phyloP scores from a whole-genome alignment of 2,329 filamentous ascomycete genomes.

The Calonectria leucothoes region DNA sequence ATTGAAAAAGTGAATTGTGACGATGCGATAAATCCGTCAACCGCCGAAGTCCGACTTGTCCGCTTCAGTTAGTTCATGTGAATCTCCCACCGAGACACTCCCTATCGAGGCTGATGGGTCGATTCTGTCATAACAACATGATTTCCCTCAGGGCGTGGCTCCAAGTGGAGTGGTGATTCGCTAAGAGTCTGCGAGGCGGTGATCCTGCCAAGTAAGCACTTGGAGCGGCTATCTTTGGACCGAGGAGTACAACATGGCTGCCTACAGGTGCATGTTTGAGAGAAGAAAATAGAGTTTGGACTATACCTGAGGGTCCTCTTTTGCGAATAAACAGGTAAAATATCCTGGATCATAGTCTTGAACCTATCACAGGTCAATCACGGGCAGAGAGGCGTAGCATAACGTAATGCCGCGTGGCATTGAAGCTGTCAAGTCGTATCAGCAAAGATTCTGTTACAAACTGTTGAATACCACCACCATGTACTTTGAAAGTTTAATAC shows the following conservation, averaged over 20 bases:
- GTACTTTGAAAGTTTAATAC: background rate
- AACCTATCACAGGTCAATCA: background rate
- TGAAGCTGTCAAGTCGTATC: background rate
- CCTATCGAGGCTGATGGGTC: background rate
- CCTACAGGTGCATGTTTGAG: background rate
- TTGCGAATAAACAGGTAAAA: background rate
- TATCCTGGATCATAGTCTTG: background rate
- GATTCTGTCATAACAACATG: background rate
- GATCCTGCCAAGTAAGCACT: constrained; percentile 9
- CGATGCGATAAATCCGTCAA: background rate
- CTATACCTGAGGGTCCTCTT: background rate
- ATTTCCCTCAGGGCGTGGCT: background rate
- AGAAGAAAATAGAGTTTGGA: background rate
- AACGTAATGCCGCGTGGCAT: background rate
- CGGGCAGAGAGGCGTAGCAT: background rate
- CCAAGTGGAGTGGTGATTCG: background rate
- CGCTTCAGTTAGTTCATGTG: background rate
- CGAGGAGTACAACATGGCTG: background rate
- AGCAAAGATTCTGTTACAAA: background rate
- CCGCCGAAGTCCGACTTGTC: background rate
- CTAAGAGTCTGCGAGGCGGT: background rate
- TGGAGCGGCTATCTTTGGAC: background rate
- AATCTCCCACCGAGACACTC: background rate
- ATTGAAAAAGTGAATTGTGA: background rate
- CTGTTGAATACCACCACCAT: background rate